These are phyloP conservation scores for Podospora comata DNA, from an alignment of 495 filamentous ascomycete species.

Conservation along the genomic window DNA sequence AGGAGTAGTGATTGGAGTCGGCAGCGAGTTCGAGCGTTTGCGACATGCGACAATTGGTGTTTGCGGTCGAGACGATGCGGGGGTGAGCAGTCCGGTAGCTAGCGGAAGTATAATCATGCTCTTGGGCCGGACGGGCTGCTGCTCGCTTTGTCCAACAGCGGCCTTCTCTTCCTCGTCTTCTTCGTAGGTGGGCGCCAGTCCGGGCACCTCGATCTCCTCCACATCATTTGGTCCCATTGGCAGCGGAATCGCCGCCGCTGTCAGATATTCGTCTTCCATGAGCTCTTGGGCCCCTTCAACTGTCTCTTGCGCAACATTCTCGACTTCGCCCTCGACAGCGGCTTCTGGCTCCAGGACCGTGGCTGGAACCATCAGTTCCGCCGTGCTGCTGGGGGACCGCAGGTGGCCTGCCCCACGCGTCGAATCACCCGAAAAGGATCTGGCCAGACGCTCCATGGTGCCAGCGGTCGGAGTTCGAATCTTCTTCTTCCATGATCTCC, in stretches of 20 bases:
- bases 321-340: slow-evolving; percentile 3
- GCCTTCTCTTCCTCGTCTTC: slow-evolving; percentile 55
- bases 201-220: slow-evolving; percentile 69
- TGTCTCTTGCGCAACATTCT: slow-evolving; percentile 1
- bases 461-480: slow-evolving; percentile 49
- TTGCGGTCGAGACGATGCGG: slow-evolving; percentile 33
- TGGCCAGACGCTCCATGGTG: slow-evolving; percentile 33
- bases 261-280: slow-evolving; percentile 30
- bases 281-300: not conserved
- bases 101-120: slow-evolving; percentile 55
- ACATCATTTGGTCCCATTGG: slow-evolving; percentile 67
- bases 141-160: slow-evolving; percentile 29
- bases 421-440: slow-evolving; percentile 44
- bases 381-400: slow-evolving; percentile 39
- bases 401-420: slow-evolving; percentile 28
- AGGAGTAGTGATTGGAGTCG: slow-evolving; percentile 35
- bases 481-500: slow-evolving; percentile 93
- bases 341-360: slow-evolving; percentile 27
- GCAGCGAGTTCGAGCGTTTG: slow-evolving; percentile 56
- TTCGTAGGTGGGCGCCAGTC: slow-evolving; percentile 56
- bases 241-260: slow-evolving; percentile 57
- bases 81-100: slow-evolving; percentile 27
- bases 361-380: slow-evolving; percentile 27
- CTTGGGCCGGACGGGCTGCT: slow-evolving; percentile 48
- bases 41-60: slow-evolving; percentile 34